Evolutionary conservation across 345 rosid genomes (phyloP).

Genomic region (Syzygium aromaticum): DNA sequence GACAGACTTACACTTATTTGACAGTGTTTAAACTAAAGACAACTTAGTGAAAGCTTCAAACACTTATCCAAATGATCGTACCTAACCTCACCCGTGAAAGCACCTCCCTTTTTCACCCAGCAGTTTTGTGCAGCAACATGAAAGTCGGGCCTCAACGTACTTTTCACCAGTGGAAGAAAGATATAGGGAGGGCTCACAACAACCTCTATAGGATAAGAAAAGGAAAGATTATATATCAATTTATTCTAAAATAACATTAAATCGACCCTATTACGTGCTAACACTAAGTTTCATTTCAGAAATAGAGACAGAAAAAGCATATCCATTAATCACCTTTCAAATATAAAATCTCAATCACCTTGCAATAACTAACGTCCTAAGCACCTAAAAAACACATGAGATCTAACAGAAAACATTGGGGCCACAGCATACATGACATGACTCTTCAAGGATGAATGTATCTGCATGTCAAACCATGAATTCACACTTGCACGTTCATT

Average conservation of each 20-base stretch:
- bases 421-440: neutral
- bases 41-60: neutral
- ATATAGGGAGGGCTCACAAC: constrained; percentile 85
- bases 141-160: constrained; percentile 53
- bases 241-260: neutral
- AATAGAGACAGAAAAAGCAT: neutral
- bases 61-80: constrained; percentile 2
- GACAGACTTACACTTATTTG: neutral
- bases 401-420: neutral
- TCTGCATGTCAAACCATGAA: neutral
- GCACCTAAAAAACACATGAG: neutral
- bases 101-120: constrained; percentile 96
- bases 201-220: constrained; percentile 42
- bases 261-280: neutral
- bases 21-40: neutral
- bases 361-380: neutral
- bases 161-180: constrained; percentile 67
- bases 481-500: neutral
- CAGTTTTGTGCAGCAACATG: constrained; percentile 92
- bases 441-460: neutral
- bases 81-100: constrained; percentile 96
- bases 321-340: neutral
- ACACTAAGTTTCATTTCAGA: neutral
- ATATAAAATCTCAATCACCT: neutral
- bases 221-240: neutral